These are phyloP conservation scores for Chalciporus piperatoides DNA, from an alignment of 1,284 basidiomycete species.

Conservation along the genomic window DNA sequence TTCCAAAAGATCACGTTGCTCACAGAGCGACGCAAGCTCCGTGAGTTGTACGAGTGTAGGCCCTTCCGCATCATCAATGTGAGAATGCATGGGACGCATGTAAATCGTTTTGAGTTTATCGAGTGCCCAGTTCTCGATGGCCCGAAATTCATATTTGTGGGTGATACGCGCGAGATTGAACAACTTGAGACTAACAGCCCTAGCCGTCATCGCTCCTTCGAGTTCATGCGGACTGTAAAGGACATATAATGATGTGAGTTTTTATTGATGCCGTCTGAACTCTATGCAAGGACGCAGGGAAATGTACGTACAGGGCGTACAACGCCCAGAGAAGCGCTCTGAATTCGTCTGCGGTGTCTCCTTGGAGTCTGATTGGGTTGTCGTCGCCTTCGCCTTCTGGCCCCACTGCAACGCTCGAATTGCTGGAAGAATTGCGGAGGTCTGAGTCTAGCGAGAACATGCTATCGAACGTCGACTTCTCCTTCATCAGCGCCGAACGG, in stretches of 20 bases:
- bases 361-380: constrained; percentile 45
- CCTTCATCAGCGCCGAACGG: constrained; percentile 46
- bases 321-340: constrained; percentile 45
- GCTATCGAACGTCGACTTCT: constrained; percentile 48
- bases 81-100: constrained; percentile 32
- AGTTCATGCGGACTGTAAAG: constrained; percentile 44
- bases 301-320: constrained; percentile 46
- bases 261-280: constrained; percentile 5
- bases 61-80: constrained; percentile 30
- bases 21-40: constrained; percentile 45
- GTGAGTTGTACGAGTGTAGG: constrained; percentile 40
- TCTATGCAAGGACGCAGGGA: constrained; percentile 4
- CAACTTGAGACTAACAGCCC: constrained; percentile 41
- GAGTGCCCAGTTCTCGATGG: constrained; percentile 49
- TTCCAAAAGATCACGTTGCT: constrained; percentile 42
- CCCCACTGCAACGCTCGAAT: constrained; percentile 25
- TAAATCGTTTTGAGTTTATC: constrained; percentile 40
- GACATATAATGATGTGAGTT: neutral
- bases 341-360: constrained; percentile 47
- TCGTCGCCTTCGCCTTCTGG: constrained; percentile 45
- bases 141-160: constrained; percentile 54
- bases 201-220: constrained; percentile 40
- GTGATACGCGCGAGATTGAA: constrained; percentile 49
- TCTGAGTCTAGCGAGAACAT: constrained; percentile 47
- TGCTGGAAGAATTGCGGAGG: constrained; percentile 24